Evolutionary conservation across 2,329 filamentous ascomycete species (phyloP), one percentile per base, ranked within the genome.

Genomic region (Ophiostoma sp.): DNA sequence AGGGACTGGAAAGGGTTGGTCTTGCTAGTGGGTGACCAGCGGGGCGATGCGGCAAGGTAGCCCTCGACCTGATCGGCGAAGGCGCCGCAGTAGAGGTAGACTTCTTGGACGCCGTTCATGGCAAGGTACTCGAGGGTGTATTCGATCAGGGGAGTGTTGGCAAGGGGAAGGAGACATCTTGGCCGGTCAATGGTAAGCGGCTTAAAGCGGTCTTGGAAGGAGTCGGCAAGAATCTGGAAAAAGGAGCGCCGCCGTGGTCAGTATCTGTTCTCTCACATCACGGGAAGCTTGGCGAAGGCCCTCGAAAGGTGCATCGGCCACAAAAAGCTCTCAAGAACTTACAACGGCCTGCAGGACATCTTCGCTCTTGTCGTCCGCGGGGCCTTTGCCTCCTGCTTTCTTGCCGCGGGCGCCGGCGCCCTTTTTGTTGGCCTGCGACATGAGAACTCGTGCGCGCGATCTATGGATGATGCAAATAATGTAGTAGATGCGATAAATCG

Each of bases 111-210:
- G 73, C 95, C 94, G 74, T 96, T 94, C 87, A 95, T 95, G 76
- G 94, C 94, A 0, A 99, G 90, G 79, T 97, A 98, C 80, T 98
- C 95, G 79, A 98, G 90, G 3, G 95, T 98, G 82, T 99, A 98
- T 82, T 99, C 96, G 83, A 99, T 97, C 76, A 99, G 86, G 48
- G 96, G 95, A 1, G 92, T 95, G 82, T 98, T 98, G 74, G 94
- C 96, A 74, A 99, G 87, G 12, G 95, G 94, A 7, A 99, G 87
- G 42, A 99, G 91, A 85, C 96, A 98, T 86, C 96, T 89, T 80
- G 96, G 96, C 77, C 89, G 92, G 81, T 97, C 93, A 73, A 97
- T 84, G 0, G 94, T 95, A 80, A 98, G 96, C 0, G 96, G 96
- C 78, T 88, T 89, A 83, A 97, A 99, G 81, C 94, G 88, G 66